Evolutionary conservation across 345 rosid genomes (phyloP), one percentile per base, ranked within the genome.

Genomic region (Lenwebbia sp.): DNA sequence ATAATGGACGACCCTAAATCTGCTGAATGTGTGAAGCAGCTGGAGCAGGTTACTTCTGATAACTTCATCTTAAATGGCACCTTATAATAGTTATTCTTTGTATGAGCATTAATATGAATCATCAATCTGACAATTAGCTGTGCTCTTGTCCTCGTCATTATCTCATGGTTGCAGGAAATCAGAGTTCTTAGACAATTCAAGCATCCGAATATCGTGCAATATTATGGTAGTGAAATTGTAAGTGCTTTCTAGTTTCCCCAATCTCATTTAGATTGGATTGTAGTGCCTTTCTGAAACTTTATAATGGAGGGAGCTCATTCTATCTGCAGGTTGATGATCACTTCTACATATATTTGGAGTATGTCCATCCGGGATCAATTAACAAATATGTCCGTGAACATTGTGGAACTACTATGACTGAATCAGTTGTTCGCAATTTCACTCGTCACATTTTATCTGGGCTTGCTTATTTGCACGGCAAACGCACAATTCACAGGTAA

Each of bases 131-230:
- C 47, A 70, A 37, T 21, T 70, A 37, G 81, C 81, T 37, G 13
- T 82, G 60, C 47, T 55, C 78, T 44, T 57, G 55, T 55, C 44
- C 44, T 85, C 40, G 44, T 82, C 52, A 44, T 60, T 23, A 41
- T 30, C 40, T n/a, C 33, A 41, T 37, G 82, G 56, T 57, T 91
- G 83, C 92, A 94, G 97, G 97, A 94, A 89, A 93, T 94, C 85
- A 90, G 86, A 88, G 86, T 93, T 87, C 92, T 94, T 52, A 82
- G 51, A 14, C 89, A 89, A 26, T 87, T 93, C 84, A 84, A 89
- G 89, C 96, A 93, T 87, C 95, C 83, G n/a, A 94, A 94, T 89
- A 93, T 94, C 23, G 97, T 94, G 88, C 95, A 91, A 85, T 94
- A 94, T 85, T 93, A 93, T 86, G 95, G 97, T 83, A 90, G 95